phyloP scores from a whole-genome alignment of 257 asterid genomes.

The Rauvolfia tetraphylla region DNA sequence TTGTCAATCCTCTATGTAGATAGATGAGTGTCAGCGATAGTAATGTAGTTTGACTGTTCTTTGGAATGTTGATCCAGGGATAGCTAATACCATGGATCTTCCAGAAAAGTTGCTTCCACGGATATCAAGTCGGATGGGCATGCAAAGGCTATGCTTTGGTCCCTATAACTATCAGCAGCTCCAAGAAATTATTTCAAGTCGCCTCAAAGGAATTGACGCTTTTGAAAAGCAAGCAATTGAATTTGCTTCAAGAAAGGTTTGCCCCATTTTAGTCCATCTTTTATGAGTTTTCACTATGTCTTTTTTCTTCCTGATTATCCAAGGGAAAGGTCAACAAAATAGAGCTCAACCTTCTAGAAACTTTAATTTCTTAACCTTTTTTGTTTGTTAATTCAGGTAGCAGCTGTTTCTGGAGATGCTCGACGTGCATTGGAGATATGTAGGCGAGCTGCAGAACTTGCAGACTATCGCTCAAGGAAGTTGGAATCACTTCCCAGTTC shows the following conservation, averaged over 20 bases:
- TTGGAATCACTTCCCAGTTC: constrained; percentile 33
- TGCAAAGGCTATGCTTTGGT: constrained; percentile 97
- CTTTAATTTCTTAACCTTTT: constrained; percentile 14
- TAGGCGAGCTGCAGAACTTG: constrained; percentile 93
- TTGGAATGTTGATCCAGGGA: constrained; percentile 48
- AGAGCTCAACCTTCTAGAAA: constrained; percentile 1
- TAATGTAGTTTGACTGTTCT: constrained; percentile 3
- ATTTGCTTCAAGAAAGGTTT: constrained; percentile 95
- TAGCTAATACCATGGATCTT: constrained; percentile 99
- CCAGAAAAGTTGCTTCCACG: constrained; percentile 97
- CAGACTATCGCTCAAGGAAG: constrained; percentile 64
- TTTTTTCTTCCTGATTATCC: background rate
- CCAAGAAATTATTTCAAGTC: constrained; percentile 84
- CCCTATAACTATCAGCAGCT: constrained; percentile 93
- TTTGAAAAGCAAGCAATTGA: constrained; percentile 87
- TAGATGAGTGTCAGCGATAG: background rate
- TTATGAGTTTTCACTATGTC: constrained; percentile 1
- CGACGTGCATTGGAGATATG: constrained; percentile 97
- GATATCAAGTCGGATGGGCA: constrained; percentile 98
- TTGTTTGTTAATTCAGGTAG: constrained; percentile 55
- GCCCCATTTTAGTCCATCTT: constrained; percentile 15
- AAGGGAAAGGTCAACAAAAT: background rate
- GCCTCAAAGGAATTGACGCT: constrained; percentile 75
- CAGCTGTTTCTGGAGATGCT: constrained; percentile 98
- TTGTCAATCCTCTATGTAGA: constrained; percentile 7